Evolutionary conservation across 2,329 filamentous ascomycete genomes (phyloP), one percentile per base, ranked within the genome.

Genomic region (Ceratocystis huliohia): DNA sequence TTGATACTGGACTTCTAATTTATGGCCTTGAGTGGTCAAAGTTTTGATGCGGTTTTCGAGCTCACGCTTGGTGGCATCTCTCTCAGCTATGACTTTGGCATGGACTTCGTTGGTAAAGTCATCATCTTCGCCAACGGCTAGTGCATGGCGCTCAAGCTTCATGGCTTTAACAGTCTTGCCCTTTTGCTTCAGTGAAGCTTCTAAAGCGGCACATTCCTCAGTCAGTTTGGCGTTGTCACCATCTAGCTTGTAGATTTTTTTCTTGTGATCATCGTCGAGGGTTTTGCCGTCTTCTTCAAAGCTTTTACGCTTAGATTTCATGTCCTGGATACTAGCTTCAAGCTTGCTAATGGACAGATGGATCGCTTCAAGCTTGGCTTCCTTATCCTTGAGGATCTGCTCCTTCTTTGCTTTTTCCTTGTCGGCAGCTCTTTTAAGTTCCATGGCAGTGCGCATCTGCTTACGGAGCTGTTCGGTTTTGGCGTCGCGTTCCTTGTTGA

Each of bases 401-500:
- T 96, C 90, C 72, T 89, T 89, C 72, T 92, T 89, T 0, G 83
- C 81, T 71, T 88, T 89, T 68, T 88, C 87, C 69, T 88, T 89
- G 73, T 95, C 88, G 0, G 89, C 88, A 3, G 85, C 82, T 61
- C 91, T 85, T 78, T 95, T 96, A 70, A 89, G 81, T 65, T 90
- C 85, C 74, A 95, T 91, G 5, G 92, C 84, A 59, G 84, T 84
- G 64, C 89, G 87, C 65, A 95, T 86, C 73, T 93, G 87, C 69
- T 88, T 88, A 72, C 88, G 90, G 65, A 96, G 77, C 72, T 91
- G 91, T 57, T 89, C 86, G 62, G 91, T 96, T 63, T 87, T 88
- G 72, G 95, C 91, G 70, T 97, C 93, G 74, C 95, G 96, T 72
- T 96, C 90, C 73, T 89, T 94, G 65, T 94, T 80, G 22, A 86